Base-by-base conservation (phyloP, 768 basidiomycete species). In the Myochromella boudieri region DNA sequence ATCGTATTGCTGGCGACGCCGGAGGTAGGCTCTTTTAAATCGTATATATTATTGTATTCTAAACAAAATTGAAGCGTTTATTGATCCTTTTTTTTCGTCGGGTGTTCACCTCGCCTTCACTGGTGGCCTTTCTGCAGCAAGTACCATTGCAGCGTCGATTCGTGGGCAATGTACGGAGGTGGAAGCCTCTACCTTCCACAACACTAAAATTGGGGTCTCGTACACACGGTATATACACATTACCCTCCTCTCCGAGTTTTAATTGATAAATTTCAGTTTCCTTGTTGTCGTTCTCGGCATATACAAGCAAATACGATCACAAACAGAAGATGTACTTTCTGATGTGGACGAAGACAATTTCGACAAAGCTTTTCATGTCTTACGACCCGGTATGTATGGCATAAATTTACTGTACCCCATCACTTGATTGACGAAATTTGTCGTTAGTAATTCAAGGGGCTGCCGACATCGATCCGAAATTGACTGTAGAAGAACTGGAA, bases 371-470 rank as follows among this genome's bases (percentile, higher is more conserved):
- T 74, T 74, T 48, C 55, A 60, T 25, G 59, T 67, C 51, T 56
- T 72, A 22, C 49, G 69, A n/a, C 72, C 71, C 9, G 64, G 69
- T 68, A 37, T 26, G 62, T 46, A 15, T 15, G 29, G 44, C 26
- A n/a, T n/a, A n/a, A n/a, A n/a, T n/a, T n/a, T n/a, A n/a, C n/a
- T n/a, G n/a, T n/a, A n/a, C n/a, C n/a, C n/a, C n/a, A n/a, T n/a
- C n/a, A n/a, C n/a, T n/a, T n/a, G n/a, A n/a, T n/a, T n/a, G n/a
- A n/a, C n/a, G n/a, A n/a, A n/a, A n/a, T n/a, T n/a, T n/a, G 10
- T 1, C 22, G 37, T 14, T 45, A 78, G 80, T 81, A n/a, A 80
- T 81, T 22, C 80, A 81, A 49, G 80, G 79, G 8, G 66, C 67
- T 21, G 73, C 72, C 0, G 79, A 81, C 44, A 68, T 77, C 52